Base-by-base conservation (phyloP, 2,329 filamentous ascomycete genomes). In the Pezicula radicicola region DNA sequence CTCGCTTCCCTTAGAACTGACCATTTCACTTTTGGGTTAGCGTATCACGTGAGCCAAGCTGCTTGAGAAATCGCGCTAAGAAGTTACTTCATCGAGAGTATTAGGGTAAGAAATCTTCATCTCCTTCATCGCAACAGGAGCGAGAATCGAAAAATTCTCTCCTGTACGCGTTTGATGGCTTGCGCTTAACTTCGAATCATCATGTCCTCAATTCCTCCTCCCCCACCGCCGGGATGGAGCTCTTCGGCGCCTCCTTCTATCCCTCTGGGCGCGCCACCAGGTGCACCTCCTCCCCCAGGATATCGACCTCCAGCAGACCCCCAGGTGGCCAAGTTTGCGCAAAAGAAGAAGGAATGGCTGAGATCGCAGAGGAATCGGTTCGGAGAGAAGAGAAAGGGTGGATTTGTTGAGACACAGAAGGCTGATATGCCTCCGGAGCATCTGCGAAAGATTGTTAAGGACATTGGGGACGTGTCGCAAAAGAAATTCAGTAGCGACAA, bases 401-500 rank as follows among this genome's bases (percentile, higher is more conserved):
- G 95, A 0, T 97, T 97, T 58, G 91, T 99, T 1, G 93, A 99
- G 74, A 96, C 92, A 6, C 93, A 97, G 67, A 99, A 99, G 78
- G 91, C 91, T 9, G 94, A 99, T 66, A 96, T 99, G 90, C 95
- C 94, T 0, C 93, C 94, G 0, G 94, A 97, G 77, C 94, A 99
- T 81, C 69, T 99, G 69, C 90, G 95, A 62, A 99, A 99, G 77
- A 97, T 97, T 58, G 93, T 99, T 54, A 91, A 89, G 70, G 94
- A 99, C 71, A 99, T 99, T 68, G 95, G 95, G 62, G 94, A 99
- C 77, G 93, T 99, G 47, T 97, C 93, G 49, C 95, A 99, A 72
- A 97, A 97, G 77, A 97, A 97, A 72, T 99, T 97, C 77, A 97
- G 91, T 60, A 96, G 88, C 67, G 94, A 99, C 76, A 99, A 99